phyloP scores from a whole-genome alignment of 2,329 filamentous ascomycete genomes.

The Aureobasidium sp. region DNA sequence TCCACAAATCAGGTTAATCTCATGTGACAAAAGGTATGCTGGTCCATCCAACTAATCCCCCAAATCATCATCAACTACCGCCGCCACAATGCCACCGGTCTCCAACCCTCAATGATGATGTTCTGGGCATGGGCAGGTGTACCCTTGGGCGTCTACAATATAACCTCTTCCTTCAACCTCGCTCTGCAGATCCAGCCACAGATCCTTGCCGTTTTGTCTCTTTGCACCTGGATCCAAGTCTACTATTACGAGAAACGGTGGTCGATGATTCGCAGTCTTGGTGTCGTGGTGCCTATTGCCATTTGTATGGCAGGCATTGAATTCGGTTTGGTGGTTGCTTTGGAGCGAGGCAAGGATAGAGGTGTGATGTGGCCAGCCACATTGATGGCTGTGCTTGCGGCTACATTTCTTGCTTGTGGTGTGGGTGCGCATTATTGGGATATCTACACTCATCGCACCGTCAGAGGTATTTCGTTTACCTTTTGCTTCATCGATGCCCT shows the following conservation, averaged over 20 bases:
- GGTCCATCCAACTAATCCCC: conserved; percentile 62
- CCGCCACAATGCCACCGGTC: conserved; percentile 57
- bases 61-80: conserved; percentile 64
- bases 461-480: conserved; percentile 64
- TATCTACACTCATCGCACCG: conserved; percentile 59
- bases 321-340: conserved; percentile 51
- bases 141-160: conserved; percentile 57
- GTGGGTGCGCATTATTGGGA: conserved; percentile 64
- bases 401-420: conserved; percentile 56
- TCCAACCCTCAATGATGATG: conserved; percentile 66
- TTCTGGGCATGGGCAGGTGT: conserved; percentile 63
- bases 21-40: conserved; percentile 42
- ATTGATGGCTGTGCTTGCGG: conserved; percentile 60
- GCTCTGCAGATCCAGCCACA: conserved; percentile 51
- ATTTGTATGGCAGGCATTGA: conserved; percentile 54
- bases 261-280: conserved; percentile 43
- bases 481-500: conserved; percentile 65
- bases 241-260: conserved; percentile 52
- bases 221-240: conserved; percentile 51
- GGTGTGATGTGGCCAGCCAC: conserved; percentile 55
- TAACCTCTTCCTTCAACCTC: conserved; percentile 47
- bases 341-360: conserved; percentile 39
- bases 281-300: conserved; percentile 47
- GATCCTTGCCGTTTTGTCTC: conserved; percentile 46
- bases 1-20: conserved; percentile 5